These are phyloP conservation scores for Cutaneotrichosporon cavernicola DNA, from an alignment of 1,284 basidiomycete genomes.

Conservation along the genomic window DNA sequence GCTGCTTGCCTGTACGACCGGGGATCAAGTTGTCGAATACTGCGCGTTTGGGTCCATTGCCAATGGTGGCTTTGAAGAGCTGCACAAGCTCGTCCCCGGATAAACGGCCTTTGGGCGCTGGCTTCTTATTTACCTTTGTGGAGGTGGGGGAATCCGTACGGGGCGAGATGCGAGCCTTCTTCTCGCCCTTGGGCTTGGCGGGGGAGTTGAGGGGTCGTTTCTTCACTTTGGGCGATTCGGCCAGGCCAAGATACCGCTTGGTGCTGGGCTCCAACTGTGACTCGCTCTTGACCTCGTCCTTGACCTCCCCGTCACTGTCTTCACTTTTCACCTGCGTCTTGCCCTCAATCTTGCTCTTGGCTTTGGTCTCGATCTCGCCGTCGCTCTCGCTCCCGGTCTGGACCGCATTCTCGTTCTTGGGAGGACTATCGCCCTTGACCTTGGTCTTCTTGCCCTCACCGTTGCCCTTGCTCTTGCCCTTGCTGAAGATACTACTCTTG, in stretches of 20 bases:
- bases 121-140: background rate
- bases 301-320: no score
- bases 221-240: background rate
- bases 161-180: background rate
- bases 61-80: background rate
- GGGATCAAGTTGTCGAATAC: conserved; percentile 16
- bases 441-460: background rate
- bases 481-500: no score
- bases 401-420: no score
- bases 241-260: background rate
- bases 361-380: no score
- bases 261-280: no score
- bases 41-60: background rate
- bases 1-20: conserved; percentile 13
- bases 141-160: background rate
- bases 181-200: conserved; percentile 3
- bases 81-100: conserved; percentile 8
- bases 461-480: no score
- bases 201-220: background rate
- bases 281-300: background rate
- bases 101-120: background rate
- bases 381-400: no score
- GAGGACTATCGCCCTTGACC: background rate
- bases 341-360: no score
- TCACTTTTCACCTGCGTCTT: no score